Conservation (phyloP, 441 rosid genomes). For the Euphorbia schlechtendalii region DNA sequence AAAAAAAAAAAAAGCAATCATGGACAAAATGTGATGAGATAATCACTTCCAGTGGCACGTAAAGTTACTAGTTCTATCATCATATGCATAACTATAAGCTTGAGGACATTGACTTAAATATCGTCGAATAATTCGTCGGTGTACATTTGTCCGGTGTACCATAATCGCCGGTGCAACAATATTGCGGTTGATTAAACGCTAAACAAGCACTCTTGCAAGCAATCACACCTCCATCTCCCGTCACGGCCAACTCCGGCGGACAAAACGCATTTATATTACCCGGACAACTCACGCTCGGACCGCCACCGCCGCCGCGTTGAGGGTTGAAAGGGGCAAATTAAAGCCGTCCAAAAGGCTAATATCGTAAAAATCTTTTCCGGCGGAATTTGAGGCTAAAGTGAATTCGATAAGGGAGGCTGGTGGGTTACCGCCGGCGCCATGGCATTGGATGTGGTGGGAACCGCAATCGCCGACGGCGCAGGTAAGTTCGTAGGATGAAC, state of each 20-base stretch:
- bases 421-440: slow-evolving; percentile 29
- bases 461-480: slow-evolving; percentile 33
- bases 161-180: slow-evolving; percentile 69
- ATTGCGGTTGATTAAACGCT: slow-evolving; percentile 53
- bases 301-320: slow-evolving; percentile 59
- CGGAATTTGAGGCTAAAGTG: slow-evolving; percentile 15
- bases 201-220: slow-evolving; percentile 88
- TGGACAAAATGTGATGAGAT: slow-evolving; percentile 73
- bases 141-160: slow-evolving; percentile 54
- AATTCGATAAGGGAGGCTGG: slow-evolving; percentile 35
- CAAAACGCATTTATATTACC: slow-evolving; percentile 57
- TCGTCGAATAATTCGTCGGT: slow-evolving; percentile 53
- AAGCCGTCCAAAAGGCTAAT: slow-evolving; percentile 87
- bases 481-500: slow-evolving; percentile 17
- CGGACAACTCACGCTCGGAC: slow-evolving; percentile 51
- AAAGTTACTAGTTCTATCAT: slow-evolving; percentile 71
- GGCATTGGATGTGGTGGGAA: slow-evolving; percentile 27
- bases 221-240: slow-evolving; percentile 28
- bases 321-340: slow-evolving; percentile 62
- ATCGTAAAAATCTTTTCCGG: slow-evolving; percentile 54
- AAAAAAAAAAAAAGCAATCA: neutral
- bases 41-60: slow-evolving; percentile 61
- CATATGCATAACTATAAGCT: slow-evolving; percentile 88
- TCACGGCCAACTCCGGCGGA: slow-evolving; percentile 54
- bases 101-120: slow-evolving; percentile 70